Base-by-base conservation (phyloP, 2,329 filamentous ascomycete species). In the Endoconidiophora laricicola region DNA sequence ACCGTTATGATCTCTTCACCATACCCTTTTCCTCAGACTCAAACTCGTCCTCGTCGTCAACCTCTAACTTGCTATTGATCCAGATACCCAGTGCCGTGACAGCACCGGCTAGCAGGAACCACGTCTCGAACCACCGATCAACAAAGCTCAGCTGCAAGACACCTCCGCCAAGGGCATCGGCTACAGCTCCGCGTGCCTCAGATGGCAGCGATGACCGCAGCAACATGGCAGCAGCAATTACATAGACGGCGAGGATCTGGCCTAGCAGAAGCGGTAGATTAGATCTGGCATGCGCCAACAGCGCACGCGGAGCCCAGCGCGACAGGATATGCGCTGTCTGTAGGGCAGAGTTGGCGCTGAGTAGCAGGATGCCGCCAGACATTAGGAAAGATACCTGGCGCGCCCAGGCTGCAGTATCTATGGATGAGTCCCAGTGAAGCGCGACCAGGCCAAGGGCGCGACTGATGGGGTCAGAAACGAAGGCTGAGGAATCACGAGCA, bases 341-440 rank as follows among this genome's bases (percentile, higher is more conserved):
- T n/a, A 88, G 69, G 16, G 85, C 86, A 52, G 80, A 83, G 62
- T 82, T 86, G 64, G 87, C 86, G 50, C 82, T 86, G 2, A 83
- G 81, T 14, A 86, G 71, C 22, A 94, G 78, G 61, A 94, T 91
- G 46, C 88, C 77, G 16, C 86, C 86, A 6, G 81, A 86, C 3
- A 94, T 72, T 20, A 86, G 68, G 63, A 94, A 93, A 53, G 82
- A 86, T 56, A 93, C 88, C 60, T 86, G 83, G 87, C 85, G 80
- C 20, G 83, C 81, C 85, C 86, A 93, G 7, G 84, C 83, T 9
- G 78, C 73, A 59, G 86, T 83, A 64, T 94, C 83, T 23, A 94
- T 74, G 54, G 80, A 77, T 2, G 84, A 83, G 60, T 93, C 84
- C 76, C 84, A 88, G 65, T 93, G 84, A 50, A 82, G 81, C 3